Percentiles rank a stretch among this genome's conserved stretches.
phyloP scores from a whole-genome alignment of 1,139 yeast genomes.

The Diutina pseudorugosa region DNA sequence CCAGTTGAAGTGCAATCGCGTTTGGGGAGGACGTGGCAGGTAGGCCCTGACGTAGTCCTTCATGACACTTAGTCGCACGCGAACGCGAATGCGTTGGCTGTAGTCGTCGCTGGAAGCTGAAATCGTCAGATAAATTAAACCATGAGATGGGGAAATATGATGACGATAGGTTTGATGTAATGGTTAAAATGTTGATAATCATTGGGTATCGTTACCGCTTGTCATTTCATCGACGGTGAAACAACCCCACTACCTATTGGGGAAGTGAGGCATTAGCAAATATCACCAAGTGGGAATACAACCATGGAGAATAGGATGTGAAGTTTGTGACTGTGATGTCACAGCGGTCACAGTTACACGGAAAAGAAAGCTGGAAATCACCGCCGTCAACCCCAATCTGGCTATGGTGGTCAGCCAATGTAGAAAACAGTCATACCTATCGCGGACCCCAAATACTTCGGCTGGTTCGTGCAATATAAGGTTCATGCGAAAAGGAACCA shows the following conservation, averaged over 20 bases:
- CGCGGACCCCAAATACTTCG: neutral
- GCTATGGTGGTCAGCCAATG: neutral
- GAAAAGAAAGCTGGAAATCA: too few relatives aligned
- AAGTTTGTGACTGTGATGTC: too few relatives aligned
- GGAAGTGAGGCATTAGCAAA: too few relatives aligned
- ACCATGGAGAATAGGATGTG: neutral
- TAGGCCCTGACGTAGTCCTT: neutral
- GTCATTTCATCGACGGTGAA: too few relatives aligned
- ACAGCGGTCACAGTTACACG: too few relatives aligned
- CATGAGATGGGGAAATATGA: too few relatives aligned
- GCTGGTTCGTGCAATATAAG: neutral
- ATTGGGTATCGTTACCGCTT: too few relatives aligned
- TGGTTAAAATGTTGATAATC: too few relatives aligned
- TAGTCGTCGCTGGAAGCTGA: neutral
- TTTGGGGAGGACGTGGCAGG: neutral
- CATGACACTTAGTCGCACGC: neutral
- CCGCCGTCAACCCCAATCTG: too few relatives aligned
- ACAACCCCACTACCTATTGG: too few relatives aligned
- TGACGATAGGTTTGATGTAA: too few relatives aligned
- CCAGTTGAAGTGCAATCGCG: neutral
- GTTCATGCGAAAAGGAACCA: neutral
- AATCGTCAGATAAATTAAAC: too few relatives aligned
- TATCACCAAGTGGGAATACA: neutral
- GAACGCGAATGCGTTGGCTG: neutral
- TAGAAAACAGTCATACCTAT: neutral